Evolutionary conservation across 352 stramenopile species (phyloP).

Genomic region (Globisporangium irregulare): DNA sequence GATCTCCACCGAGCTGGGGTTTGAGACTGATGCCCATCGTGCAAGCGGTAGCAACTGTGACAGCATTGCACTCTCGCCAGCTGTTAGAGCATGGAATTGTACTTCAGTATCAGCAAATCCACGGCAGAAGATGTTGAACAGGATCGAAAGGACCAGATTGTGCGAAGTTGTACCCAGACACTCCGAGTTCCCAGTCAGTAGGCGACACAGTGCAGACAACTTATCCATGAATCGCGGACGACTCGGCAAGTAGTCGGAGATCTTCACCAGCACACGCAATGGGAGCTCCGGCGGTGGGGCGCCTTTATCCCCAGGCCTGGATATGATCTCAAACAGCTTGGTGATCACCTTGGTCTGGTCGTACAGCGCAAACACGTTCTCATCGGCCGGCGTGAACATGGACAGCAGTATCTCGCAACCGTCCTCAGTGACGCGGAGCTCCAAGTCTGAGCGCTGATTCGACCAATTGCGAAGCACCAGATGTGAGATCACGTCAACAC

Average conservation of each 20-base stretch:
- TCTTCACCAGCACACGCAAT: conserved; percentile 44
- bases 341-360: conserved; percentile 43
- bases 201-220: conserved; percentile 23
- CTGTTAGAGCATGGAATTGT: conserved; percentile 11
- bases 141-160: conserved; percentile 43
- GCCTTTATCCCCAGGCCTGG: conserved; percentile 3
- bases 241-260: conserved; percentile 32
- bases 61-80: conserved; percentile 36
- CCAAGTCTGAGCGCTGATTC: background rate
- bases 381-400: conserved; percentile 37
- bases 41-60: conserved; percentile 51
- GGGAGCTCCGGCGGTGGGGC: conserved; percentile 31
- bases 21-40: conserved; percentile 41
- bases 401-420: conserved; percentile 44
- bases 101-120: background rate
- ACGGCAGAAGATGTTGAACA: conserved; percentile 67
- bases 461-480: conserved; percentile 25
- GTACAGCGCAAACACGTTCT: conserved; percentile 42
- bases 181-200: conserved; percentile 14
- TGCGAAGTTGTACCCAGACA: conserved; percentile 15
- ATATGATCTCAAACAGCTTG: conserved; percentile 49
- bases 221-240: conserved; percentile 40
- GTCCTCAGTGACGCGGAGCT: conserved; percentile 38
- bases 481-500: conserved; percentile 34
- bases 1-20: conserved; percentile 32